Base-by-base conservation (phyloP, 176 grass and related monocot species). In the Bothriochloa decipiens region DNA sequence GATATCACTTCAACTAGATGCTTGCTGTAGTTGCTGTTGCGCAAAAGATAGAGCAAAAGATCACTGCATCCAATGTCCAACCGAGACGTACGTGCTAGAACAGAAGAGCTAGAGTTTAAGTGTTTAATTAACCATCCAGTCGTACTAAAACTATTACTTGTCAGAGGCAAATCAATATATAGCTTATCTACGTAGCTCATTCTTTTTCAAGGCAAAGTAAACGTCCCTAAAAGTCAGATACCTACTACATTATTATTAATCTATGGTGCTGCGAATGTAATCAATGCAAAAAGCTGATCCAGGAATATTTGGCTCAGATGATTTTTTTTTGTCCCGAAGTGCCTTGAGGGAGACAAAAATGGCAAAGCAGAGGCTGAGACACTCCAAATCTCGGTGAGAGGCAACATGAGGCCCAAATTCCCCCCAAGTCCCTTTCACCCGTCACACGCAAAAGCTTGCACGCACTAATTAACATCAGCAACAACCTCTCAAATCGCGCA, bases 321-420 rank as follows among this genome's bases (percentile, higher is more conserved):
- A 76, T n/a, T 4, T 7, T 50, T 33, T 37, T 6, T 1, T 2
- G 0, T 11, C 43, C 3, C 13, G 15, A 63, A 6, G 78, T 69
- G 36, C n/a, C 80, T 14, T 62, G 47, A 36, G 74, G 43, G 26
- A 63, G 23, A 79, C 49, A 87, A 77, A 82, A 82, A 76, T 27
- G 72, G 36, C 3, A 61, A 87, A 68, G 28, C 15, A 76, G 79
- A 82, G 63, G 62, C 63, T 26, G 22, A 14, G 37, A 75, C 65
- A 26, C 41, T 65, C 77, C 84, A 45, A 5, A 41, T 23, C n/a
- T 66, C n/a, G 18, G 27, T 15, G 79, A 76, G 72, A 77, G 36
- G 64, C 47, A 76, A 82, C 79, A 76, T 87, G 64, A 70, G 86
- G 86, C 64, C 72, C 73, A 27, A 22, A 68, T 35, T 50, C 2